Conservation (phyloP, 495 filamentous ascomycete species). For the Halenospora varia region DNA sequence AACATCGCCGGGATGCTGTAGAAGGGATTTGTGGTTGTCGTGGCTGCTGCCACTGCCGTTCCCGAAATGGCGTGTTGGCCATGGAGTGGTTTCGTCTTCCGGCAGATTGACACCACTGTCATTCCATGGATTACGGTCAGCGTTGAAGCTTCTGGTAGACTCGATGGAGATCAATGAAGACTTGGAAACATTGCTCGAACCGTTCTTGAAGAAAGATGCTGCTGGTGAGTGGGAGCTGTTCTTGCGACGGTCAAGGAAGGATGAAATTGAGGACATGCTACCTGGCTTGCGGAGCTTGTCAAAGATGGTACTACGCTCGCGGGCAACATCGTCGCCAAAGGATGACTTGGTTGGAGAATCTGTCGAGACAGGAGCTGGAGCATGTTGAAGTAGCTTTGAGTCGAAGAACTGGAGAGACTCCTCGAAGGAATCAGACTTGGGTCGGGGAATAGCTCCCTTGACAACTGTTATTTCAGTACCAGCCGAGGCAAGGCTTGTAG, state of each 20-base stretch:
- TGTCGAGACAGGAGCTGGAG: slow-evolving; percentile 69
- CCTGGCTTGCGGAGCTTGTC: slow-evolving; percentile 87
- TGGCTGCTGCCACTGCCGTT: slow-evolving; percentile 49
- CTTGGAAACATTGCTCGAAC: slow-evolving; percentile 89
- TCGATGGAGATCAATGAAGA: slow-evolving; percentile 92
- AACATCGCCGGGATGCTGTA: slow-evolving; percentile 67
- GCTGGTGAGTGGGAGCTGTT: slow-evolving; percentile 79
- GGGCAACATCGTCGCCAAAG: slow-evolving; percentile 70
- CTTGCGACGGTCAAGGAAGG: slow-evolving; percentile 86
- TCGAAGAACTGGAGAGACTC: slow-evolving; percentile 95
- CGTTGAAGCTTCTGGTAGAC: slow-evolving; percentile 75
- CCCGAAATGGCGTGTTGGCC: slow-evolving; percentile 54
- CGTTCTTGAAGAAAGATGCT: slow-evolving; percentile 84
- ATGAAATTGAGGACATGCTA: slow-evolving; percentile 88
- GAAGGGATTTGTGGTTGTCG: slow-evolving; percentile 57
- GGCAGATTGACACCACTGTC: slow-evolving; percentile 90
- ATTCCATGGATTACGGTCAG: slow-evolving; percentile 95
- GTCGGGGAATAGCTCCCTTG: slow-evolving; percentile 89
- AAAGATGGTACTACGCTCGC: slow-evolving; percentile 77
- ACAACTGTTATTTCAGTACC: slow-evolving; percentile 82
- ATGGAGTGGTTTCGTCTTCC: slow-evolving; percentile 71
- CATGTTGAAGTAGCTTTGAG: slow-evolving; percentile 90
- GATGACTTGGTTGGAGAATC: slow-evolving; percentile 79
- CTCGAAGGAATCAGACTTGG: slow-evolving; percentile 98
- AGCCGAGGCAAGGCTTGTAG: slow-evolving; percentile 72